A percentile compares a stretch with the other conserved stretches of the same genome.
These are phyloP conservation scores for Rhizophlyctis rosea DNA, from an alignment of 192 early-diverging fungal species.

Conservation along the genomic window DNA sequence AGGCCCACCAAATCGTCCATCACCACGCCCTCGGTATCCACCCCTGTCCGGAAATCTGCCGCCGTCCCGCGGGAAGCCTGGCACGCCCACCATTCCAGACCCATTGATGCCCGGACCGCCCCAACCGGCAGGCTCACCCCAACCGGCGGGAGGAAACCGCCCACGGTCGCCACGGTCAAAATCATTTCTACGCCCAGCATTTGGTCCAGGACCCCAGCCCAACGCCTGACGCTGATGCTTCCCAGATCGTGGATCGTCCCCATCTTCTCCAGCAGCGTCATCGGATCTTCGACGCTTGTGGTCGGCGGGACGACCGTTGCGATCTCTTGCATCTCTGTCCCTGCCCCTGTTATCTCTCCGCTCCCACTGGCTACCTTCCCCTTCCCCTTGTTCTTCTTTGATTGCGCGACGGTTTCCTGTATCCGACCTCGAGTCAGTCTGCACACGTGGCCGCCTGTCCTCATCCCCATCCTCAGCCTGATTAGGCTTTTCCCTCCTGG, in stretches of 20 bases:
- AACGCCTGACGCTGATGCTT: conserved; percentile 4
- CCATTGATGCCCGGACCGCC: conserved; percentile 3
- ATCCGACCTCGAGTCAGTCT: no score
- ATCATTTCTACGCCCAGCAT: background rate
- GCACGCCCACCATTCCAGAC: background rate
- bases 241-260: conserved; percentile 3
- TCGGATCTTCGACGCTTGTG: conserved; percentile 23
- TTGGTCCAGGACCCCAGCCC: background rate
- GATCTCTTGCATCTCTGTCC: background rate
- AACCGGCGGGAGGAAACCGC: background rate
- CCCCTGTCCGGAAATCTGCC: conserved; percentile 15
- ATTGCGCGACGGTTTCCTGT: no score
- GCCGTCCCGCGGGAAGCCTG: conserved; percentile 4
- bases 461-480: background rate
- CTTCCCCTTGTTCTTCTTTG: background rate
- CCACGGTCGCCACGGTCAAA: background rate
- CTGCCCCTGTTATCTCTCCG: background rate
- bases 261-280: conserved; percentile 16
- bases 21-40: no score
- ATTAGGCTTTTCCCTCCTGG: conserved; percentile 22
- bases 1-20: conserved; percentile 4
- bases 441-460: no score
- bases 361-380: background rate
- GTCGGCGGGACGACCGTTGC: background rate
- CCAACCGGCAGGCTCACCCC: conserved; percentile 14